Evolutionary conservation across 495 filamentous ascomycete species (phyloP).

Genomic region (Filosporella fistucella): DNA sequence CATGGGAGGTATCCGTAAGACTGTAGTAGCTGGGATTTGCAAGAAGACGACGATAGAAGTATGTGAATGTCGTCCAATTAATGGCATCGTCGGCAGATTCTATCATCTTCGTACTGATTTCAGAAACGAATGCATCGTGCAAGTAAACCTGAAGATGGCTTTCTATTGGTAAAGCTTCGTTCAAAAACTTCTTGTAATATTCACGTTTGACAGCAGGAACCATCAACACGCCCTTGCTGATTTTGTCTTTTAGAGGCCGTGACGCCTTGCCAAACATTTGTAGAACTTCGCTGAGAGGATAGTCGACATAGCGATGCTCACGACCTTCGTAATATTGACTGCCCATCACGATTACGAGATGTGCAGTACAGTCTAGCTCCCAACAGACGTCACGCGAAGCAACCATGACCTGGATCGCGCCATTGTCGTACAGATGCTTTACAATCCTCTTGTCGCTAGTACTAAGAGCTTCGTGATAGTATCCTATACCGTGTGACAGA

Average conservation of each 20-base stretch:
- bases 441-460: conserved; percentile 90
- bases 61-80: conserved; percentile 97
- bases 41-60: conserved; percentile 96
- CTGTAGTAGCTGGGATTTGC: conserved; percentile 97
- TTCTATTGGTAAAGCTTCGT: conserved; percentile 93
- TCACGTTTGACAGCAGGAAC: conserved; percentile 88
- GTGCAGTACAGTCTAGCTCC: conserved; percentile 85
- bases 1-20: conserved; percentile 81
- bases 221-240: conserved; percentile 89
- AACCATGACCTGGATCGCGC: conserved; percentile 88
- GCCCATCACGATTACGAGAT: conserved; percentile 93
- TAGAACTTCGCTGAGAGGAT: conserved; percentile 92
- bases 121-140: conserved; percentile 94
- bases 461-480: conserved; percentile 91
- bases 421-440: conserved; percentile 81
- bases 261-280: conserved; percentile 98
- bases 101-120: conserved; percentile 91
- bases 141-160: conserved; percentile 87
- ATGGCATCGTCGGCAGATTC: conserved; percentile 95
- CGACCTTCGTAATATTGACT: conserved; percentile 98
- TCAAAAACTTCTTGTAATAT: conserved; percentile 98
- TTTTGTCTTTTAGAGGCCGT: conserved; percentile 71
- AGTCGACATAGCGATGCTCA: conserved; percentile 97
- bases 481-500: conserved; percentile 92
- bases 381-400: conserved; percentile 95